Evolutionary conservation across 2,329 filamentous ascomycete species (phyloP).

Genomic region (Colletotrichum phormii): DNA sequence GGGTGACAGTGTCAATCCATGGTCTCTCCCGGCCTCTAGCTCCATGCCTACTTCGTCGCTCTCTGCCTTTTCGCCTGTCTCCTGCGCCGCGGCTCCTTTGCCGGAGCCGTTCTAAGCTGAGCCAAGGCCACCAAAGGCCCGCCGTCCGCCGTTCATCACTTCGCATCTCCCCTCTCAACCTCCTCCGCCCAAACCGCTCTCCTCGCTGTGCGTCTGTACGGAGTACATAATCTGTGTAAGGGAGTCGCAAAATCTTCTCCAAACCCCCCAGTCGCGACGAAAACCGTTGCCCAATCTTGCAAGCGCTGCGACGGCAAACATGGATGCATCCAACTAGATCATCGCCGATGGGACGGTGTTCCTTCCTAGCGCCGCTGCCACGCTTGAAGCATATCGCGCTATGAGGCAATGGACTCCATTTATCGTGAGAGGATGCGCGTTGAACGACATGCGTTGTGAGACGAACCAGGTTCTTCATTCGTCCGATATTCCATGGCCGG

Average conservation of each 20-base stretch:
- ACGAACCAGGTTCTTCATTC: constrained; percentile 32
- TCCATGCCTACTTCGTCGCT: constrained; percentile 2
- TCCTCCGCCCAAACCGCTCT: neutral
- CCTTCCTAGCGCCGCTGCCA: constrained; percentile 27
- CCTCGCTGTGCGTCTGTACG: neutral
- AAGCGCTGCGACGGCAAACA: constrained; percentile 19
- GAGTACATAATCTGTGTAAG: neutral
- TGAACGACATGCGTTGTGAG: constrained; percentile 24
- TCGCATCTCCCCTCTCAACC: neutral
- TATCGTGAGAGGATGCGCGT: constrained; percentile 27
- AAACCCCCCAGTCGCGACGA: neutral
- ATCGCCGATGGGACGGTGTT: constrained; percentile 27
- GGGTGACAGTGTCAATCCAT: constrained; percentile 27
- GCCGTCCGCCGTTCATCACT: neutral
- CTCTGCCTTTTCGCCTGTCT: neutral
- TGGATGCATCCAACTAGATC: constrained; percentile 23
- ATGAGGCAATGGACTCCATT: constrained; percentile 35
- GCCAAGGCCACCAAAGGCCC: neutral
- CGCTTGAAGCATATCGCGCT: constrained; percentile 20
- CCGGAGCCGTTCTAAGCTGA: neutral
- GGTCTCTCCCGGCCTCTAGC: constrained; percentile 10
- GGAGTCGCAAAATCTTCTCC: neutral
- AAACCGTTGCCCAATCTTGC: constrained; percentile 4
- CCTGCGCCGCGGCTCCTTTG: constrained; percentile 2
- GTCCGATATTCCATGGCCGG: constrained; percentile 25